Conservation (phyloP, 129 eudicot species). For the carrot (Daucus carota) region DNA sequence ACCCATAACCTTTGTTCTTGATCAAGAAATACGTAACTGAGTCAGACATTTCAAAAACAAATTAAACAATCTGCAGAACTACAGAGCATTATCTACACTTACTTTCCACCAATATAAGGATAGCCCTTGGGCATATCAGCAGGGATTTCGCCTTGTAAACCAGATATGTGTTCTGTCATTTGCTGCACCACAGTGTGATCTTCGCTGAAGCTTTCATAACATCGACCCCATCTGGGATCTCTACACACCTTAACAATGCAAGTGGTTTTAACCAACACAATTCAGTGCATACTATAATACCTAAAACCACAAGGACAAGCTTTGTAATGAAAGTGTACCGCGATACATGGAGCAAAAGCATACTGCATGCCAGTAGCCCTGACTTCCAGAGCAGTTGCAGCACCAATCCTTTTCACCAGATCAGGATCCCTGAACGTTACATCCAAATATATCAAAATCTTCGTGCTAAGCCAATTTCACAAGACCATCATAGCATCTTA, state of each 20-base stretch:
- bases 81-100: not conserved
- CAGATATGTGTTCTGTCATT: conserved; percentile 29
- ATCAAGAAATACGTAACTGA: not conserved
- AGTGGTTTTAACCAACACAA: not conserved
- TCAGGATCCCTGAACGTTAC: conserved; percentile 27
- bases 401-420: conserved; percentile 38
- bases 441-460: not conserved
- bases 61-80: not conserved
- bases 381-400: conserved; percentile 41
- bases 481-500: not conserved
- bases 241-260: conserved; percentile 28
- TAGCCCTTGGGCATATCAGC: conserved; percentile 10
- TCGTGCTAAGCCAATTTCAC: not conserved
- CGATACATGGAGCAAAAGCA: conserved; percentile 41
- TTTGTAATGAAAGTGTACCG: conserved; percentile 18
- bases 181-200: conserved; percentile 30
- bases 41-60: not conserved
- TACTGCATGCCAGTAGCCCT: conserved; percentile 39
- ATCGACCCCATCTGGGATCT: conserved; percentile 53
- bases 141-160: conserved; percentile 38
- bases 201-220: conserved; percentile 43
- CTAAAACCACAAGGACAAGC: not conserved
- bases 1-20: conserved; percentile 27
- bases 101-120: conserved; percentile 38
- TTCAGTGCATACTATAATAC: not conserved